Percentiles rank a stretch among this genome's conserved stretches.
Evolutionary conservation across 1,284 basidiomycete genomes (phyloP).

Genomic region (Fomes fomentarius): DNA sequence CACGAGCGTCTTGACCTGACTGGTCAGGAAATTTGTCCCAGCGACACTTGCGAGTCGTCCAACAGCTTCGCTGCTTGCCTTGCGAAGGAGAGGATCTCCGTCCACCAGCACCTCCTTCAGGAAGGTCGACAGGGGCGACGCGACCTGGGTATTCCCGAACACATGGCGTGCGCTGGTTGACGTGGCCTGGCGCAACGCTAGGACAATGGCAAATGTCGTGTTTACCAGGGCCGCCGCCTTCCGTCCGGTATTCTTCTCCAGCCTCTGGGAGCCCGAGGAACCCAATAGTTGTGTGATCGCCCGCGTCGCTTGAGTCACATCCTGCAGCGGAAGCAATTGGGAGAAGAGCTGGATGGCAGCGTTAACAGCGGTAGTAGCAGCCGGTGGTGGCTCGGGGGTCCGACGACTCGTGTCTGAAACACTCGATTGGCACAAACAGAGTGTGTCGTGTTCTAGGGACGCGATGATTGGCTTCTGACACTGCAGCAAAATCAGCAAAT

Average conservation of each 20-base stretch:
- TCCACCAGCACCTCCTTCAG: slow-evolving; percentile 87
- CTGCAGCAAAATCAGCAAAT: slow-evolving; percentile 40
- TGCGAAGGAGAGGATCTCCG: slow-evolving; percentile 77
- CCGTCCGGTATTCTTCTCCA: slow-evolving; percentile 90
- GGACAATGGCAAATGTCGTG: slow-evolving; percentile 77
- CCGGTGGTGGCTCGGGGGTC: slow-evolving; percentile 69
- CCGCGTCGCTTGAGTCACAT: slow-evolving; percentile 66
- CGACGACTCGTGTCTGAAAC: slow-evolving; percentile 46
- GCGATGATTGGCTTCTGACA: slow-evolving; percentile 81
- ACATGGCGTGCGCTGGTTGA: slow-evolving; percentile 55
- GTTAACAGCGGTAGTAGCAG: slow-evolving; percentile 87
- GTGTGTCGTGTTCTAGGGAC: slow-evolving; percentile 86
- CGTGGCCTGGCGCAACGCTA: slow-evolving; percentile 71
- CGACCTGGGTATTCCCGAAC: slow-evolving; percentile 73
- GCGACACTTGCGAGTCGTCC: slow-evolving; percentile 87
- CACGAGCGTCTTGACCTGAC: slow-evolving; percentile 90
- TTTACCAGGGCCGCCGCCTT: slow-evolving; percentile 89
- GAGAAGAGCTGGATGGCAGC: slow-evolving; percentile 89
- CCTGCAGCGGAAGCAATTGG: slow-evolving; percentile 80
- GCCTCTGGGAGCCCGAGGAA: slow-evolving; percentile 72
- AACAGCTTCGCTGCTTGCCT: slow-evolving; percentile 87
- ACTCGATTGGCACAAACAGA: slow-evolving; percentile 68
- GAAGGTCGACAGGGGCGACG: slow-evolving; percentile 71
- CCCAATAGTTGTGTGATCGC: slow-evolving; percentile 76
- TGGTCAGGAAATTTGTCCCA: slow-evolving; percentile 84